Conservation (phyloP, 129 eudicot species). For the Helianthus tuberosus region DNA sequence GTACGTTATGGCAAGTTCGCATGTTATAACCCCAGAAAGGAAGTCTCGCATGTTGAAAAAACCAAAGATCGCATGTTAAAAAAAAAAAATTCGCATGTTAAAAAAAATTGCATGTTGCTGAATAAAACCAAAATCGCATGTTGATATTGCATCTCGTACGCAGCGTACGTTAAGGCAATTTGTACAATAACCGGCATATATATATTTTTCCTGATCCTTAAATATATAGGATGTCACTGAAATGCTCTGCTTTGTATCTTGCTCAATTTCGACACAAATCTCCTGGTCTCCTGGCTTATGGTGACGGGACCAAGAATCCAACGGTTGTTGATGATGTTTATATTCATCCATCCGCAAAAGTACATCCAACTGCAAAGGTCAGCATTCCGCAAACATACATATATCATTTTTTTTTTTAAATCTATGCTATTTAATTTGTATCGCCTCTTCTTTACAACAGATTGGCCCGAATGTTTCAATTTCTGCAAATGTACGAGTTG, state of each 20-base stretch:
- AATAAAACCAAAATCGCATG: too few relatives aligned
- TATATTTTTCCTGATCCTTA: background rate
- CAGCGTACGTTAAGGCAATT: too few relatives aligned
- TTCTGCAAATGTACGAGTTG: conserved; percentile 93
- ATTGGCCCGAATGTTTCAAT: conserved; percentile 95
- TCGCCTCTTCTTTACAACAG: conserved; percentile 39
- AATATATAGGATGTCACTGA: conserved; percentile 74
- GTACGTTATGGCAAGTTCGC: too few relatives aligned
- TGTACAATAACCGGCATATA: too few relatives aligned
- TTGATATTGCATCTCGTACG: too few relatives aligned
- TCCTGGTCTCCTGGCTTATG: conserved; percentile 77
- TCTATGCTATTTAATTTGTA: conserved; percentile 3
- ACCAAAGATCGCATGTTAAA: too few relatives aligned
- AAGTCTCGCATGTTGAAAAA: too few relatives aligned
- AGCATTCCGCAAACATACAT: background rate
- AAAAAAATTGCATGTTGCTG: too few relatives aligned
- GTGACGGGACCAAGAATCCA: conserved; percentile 77
- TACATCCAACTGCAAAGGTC: conserved; percentile 94
- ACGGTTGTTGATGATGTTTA: conserved; percentile 80
- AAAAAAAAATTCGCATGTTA: too few relatives aligned
- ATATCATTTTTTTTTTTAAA: background rate
- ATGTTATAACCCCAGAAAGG: too few relatives aligned
- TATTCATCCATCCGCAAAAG: conserved; percentile 97
- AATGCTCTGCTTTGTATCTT: conserved; percentile 84
- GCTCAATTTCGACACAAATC: conserved; percentile 57